Base-by-base conservation (phyloP, 805 yeast genomes). In the Myxozyma monticola region DNA sequence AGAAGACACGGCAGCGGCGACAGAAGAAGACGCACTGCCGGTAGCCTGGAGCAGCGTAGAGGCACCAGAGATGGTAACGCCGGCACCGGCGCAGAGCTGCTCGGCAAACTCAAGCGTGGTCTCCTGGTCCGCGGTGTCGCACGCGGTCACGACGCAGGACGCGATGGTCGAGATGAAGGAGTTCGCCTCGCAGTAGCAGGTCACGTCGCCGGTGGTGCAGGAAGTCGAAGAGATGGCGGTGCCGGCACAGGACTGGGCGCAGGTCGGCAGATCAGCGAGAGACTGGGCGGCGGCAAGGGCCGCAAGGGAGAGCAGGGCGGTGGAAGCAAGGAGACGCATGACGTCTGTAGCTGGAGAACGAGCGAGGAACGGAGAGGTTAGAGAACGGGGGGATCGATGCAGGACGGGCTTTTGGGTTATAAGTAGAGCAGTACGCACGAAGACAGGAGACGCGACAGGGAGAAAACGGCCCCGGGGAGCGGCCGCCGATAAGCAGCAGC, bases 101-200 rank as follows among this genome's bases (percentile, higher is more conserved):
- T 52, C 44, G 26, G 60, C 58, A 34, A 28, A 53, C 45, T 37
- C 35, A 34, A 42, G 17, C 21, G 48, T 54, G 17, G 51, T 29
- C 42, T 52, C 30, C 45, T 49, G 53, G 29, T 49, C 61, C n/a
- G 51, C 54, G 8, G 49, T 5, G 30, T 24, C 37, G 50, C 57
- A 56, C 14, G 47, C 42, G 31, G 25, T 22, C 12, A 24, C 25
- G 17, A 55, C 25, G 37, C 60, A 56, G 28, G 39, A 15, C 20
- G 54, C 37, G 30, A 56, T 45, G 18, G 37, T 29, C 14, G 18
- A 20, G 26, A 57, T 31, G 42, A 54, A 49, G 9, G 38, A 4
- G 6, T 35, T 10, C 29, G 45, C 43, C 3, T 38, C 12, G 46
- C 60, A 56, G 33, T 51, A 18, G 51, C 57, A 56, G 21, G 43